phyloP scores from a whole-genome alignment of 331 rosid species.

The Pyrus hybrid region DNA sequence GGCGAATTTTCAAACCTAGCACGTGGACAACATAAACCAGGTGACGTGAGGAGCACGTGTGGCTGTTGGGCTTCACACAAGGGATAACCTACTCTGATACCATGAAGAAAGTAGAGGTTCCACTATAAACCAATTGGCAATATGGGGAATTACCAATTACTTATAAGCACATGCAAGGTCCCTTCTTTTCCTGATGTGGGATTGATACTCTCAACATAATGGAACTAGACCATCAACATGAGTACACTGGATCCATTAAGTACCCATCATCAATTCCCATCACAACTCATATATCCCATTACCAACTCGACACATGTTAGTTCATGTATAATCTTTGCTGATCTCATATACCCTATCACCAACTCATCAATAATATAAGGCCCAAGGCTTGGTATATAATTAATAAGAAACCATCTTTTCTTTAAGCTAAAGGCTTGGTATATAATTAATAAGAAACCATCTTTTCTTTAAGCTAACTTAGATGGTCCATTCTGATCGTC shows the following conservation, averaged over 20 bases:
- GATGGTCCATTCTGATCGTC: background rate
- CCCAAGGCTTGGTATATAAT: background rate
- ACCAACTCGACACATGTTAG: background rate
- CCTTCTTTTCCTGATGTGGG: too few relatives aligned
- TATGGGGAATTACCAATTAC: too few relatives aligned
- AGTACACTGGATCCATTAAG: background rate
- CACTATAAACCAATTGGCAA: too few relatives aligned
- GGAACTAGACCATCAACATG: background rate
- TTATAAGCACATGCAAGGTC: too few relatives aligned
- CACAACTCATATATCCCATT: background rate
- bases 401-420: background rate
- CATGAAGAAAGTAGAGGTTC: too few relatives aligned
- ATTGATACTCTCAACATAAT: background rate
- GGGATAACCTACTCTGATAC: too few relatives aligned
- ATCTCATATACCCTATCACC: background rate
- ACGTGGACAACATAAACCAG: too few relatives aligned
- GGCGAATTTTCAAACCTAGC: too few relatives aligned
- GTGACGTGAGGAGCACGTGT: too few relatives aligned
- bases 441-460: background rate
- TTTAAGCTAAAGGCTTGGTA: background rate
- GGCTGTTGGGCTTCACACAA: too few relatives aligned
- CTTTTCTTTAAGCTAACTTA: background rate
- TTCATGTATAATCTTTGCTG: background rate
- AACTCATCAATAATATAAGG: background rate
- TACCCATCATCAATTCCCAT: background rate